A percentile compares a stretch with the other conserved stretches of the same genome.
These are phyloP conservation scores for Stentor roeselii DNA, from an alignment of 73 alveolate genomes.

Conservation along the genomic window DNA sequence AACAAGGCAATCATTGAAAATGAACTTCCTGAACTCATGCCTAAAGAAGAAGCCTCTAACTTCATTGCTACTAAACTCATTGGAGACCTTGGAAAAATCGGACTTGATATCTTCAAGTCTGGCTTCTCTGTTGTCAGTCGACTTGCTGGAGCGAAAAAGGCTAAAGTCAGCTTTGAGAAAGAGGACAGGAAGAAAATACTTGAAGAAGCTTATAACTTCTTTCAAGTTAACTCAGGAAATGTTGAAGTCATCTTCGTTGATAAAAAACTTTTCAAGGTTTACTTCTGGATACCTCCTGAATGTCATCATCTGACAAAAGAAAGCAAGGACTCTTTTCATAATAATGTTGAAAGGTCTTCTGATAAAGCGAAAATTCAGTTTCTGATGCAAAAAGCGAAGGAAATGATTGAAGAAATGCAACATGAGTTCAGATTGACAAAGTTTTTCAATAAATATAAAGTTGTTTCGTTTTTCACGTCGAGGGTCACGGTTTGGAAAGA, in stretches of 20 bases:
- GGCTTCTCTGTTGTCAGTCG: not conserved
- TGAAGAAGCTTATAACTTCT: slow-evolving; percentile 23
- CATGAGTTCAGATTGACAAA: slow-evolving; percentile 78
- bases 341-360: slow-evolving; percentile 79
- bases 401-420: slow-evolving; percentile 89
- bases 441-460: slow-evolving; percentile 57
- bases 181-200: slow-evolving; percentile 17
- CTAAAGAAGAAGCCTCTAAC: slow-evolving; percentile 25
- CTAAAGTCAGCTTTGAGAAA: not conserved
- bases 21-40: slow-evolving; percentile 30
- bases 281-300: slow-evolving; percentile 74
- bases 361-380: slow-evolving; percentile 63
- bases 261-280: slow-evolving; percentile 60
- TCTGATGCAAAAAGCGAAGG: slow-evolving; percentile 72
- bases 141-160: not conserved
- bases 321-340: slow-evolving; percentile 62
- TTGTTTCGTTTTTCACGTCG: slow-evolving; percentile 48
- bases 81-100: slow-evolving; percentile 16
- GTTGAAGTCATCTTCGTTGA: slow-evolving; percentile 44
- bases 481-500: slow-evolving; percentile 81
- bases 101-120: not conserved
- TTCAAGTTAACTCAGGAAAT: slow-evolving; percentile 8
- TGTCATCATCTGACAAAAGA: slow-evolving; percentile 60
- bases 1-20: slow-evolving; percentile 40
- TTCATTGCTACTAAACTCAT: slow-evolving; percentile 10